Conservation (phyloP, 208 protist genomes). For the Balamuthia mandrillaris region DNA sequence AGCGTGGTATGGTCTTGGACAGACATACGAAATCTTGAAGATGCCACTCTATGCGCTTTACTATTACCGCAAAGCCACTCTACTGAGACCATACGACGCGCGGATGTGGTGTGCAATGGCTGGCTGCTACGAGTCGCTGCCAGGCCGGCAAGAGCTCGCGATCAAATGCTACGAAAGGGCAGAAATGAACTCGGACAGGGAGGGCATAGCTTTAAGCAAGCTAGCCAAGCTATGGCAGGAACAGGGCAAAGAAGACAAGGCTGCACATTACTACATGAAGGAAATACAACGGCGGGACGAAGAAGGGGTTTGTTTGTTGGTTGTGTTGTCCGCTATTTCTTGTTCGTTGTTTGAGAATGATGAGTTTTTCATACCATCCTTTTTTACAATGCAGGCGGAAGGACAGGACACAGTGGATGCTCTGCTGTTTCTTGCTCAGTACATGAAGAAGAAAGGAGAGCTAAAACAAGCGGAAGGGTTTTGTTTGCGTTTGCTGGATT, state of each 20-base stretch:
- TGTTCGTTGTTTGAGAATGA: too few species aligned
- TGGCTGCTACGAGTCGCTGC: slow-evolving; percentile 65
- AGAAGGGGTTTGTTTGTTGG: neutral
- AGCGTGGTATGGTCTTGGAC: slow-evolving; percentile 94
- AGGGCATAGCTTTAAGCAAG: slow-evolving; percentile 52
- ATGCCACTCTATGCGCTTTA: slow-evolving; percentile 90
- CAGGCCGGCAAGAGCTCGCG: slow-evolving; percentile 46
- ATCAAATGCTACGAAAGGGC: slow-evolving; percentile 75
- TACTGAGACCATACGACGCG: slow-evolving; percentile 82
- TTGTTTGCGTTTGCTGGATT: neutral
- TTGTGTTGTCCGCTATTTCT: neutral
- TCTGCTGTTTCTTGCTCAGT: neutral
- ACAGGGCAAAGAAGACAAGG: slow-evolving; percentile 43
- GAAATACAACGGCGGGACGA: neutral
- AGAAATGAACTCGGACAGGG: slow-evolving; percentile 55
- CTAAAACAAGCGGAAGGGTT: neutral
- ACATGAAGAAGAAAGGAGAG: neutral
- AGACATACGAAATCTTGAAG: slow-evolving; percentile 93
- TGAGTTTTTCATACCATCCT: too few species aligned
- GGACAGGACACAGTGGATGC: neutral
- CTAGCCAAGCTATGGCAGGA: slow-evolving; percentile 63
- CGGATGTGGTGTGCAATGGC: slow-evolving; percentile 85
- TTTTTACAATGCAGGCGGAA: neutral
- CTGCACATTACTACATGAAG: slow-evolving; percentile 52
- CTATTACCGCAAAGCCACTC: slow-evolving; percentile 90